Base-by-base conservation (phyloP, 495 filamentous ascomycete species). In the Penicillium egyptiacum region DNA sequence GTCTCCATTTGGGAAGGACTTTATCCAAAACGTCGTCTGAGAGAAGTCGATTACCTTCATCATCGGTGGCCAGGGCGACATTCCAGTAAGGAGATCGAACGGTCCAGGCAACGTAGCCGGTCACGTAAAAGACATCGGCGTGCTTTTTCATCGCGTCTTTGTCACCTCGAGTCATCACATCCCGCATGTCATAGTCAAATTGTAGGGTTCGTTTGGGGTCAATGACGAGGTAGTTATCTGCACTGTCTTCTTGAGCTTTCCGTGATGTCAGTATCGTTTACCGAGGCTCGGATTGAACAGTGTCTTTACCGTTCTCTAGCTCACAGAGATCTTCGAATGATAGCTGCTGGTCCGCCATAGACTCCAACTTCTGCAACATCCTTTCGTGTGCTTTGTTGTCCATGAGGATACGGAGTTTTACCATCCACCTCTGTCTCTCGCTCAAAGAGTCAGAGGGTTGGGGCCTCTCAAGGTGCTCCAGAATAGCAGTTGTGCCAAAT, bases 21-120 rank as follows among this genome's bases (percentile, higher is more conserved):
- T 2, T 10, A 26, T 57, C 55, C 23, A 57, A 16, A 9, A 31
- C n/a, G 2, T 42, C 23, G 30, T 50, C 31, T 2, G 55, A 37
- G 14, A 57, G 35, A 17, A 43, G 37, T 17, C 55, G 55, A 35
- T 30, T 26, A 4, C 55, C 46, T 22, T 22, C 6, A 26, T 14
- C n/a, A 17, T 57, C 45, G n/a, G 33, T 57, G n/a, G 55, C 55
- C 35, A 57, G 30, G 9, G 46, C 45, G 7, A 57, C 22, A 25
- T 47, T 26, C 55, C 55, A 57, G 23, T 50, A 57, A 23, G 55
- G 45, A 5, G 55, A 40, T 47, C 35, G 19, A 10, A 56, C 2
- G 8, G 45, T 48, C 45, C 45, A 48, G n/a, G 45, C 26, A 20
- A 48, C 9, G 45, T 1, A 31, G 9, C 45, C 45, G 11, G 45